Evolutionary conservation across 2,329 filamentous ascomycete species (phyloP), one percentile per base, ranked within the genome.

Genomic region (Polychaeton citri): DNA sequence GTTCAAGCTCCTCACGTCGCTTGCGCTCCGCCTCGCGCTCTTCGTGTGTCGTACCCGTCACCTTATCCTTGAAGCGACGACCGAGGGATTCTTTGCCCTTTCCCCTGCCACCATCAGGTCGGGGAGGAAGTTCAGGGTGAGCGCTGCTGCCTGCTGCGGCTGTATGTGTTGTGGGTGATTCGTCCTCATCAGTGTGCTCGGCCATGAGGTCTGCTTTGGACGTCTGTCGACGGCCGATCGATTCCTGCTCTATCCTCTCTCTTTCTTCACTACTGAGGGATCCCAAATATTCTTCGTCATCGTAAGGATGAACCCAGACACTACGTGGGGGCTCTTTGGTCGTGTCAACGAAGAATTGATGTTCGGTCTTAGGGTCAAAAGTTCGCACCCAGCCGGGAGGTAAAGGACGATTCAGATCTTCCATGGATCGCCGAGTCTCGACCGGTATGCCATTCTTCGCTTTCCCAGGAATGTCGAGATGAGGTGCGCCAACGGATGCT

Each of bases 301-400:
- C 74, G 51, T 74, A 70, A 0, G 74, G 73, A 48, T 77, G 74
- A 31, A 66, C 62, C 74, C 74, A 77, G 44, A 72, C 74, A 38
- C 66, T 68, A 32, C 70, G 65, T 1, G 72, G 71, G 1, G 72
- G 72, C 9, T 65, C 54, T 19, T 59, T 53, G 19, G 47, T 64
- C 1, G 71, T 76, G 53, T 77, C 69, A 47, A 77, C 72, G 54
- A 74, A 77, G 65, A 75, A 78, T 46, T 76, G 72, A 47, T 77
- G 74, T 13, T 65, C 50, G 9, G 60, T 62, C 35, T 66, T 47
- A 1, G 63, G 50, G 48, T 78, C 73, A 51, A 66, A 76, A 39
- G 66, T 62, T 3, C 74, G 60, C 1, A 75, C 56, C 73, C 73
- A 77, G 30, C 72, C 71, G 10, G 53, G 39, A 0, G 74, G 72